Evolutionary conservation across 2,329 filamentous ascomycete species (phyloP).

Genomic region (Curvularia hawaiiensis): DNA sequence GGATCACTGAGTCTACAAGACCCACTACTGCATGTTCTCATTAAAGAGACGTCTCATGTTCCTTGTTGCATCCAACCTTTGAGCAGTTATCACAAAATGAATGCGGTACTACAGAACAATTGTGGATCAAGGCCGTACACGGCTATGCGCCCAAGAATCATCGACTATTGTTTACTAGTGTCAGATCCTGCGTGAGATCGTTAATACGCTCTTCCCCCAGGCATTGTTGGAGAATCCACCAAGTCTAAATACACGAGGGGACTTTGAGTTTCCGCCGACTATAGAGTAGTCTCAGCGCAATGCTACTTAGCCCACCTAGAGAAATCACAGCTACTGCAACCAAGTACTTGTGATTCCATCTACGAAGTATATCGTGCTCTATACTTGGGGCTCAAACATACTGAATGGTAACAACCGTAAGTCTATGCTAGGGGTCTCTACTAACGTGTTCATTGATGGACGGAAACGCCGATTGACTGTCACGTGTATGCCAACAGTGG

Average conservation of each 20-base stretch:
- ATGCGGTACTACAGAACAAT: not conserved
- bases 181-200: not conserved
- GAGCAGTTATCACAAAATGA: not conserved
- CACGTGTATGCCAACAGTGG: not conserved
- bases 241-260: not conserved
- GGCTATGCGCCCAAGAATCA: not conserved
- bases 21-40: not conserved
- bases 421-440: not conserved
- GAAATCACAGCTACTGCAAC: too few species aligned
- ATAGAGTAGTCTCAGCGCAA: not conserved
- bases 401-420: not conserved
- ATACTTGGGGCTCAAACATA: not conserved
- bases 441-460: too few species aligned
- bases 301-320: too few species aligned
- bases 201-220: not conserved
- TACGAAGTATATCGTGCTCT: too few species aligned
- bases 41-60: not conserved
- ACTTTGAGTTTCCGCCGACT: too few species aligned
- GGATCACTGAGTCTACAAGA: not conserved
- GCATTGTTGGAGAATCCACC: not conserved
- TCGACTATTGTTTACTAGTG: not conserved
- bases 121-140: not conserved
- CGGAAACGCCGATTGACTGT: not conserved
- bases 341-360: not conserved
- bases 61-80: not conserved